Evolutionary conservation across 2,329 filamentous ascomycete genomes (phyloP).

Genomic region (Epichloe gansuensis): DNA sequence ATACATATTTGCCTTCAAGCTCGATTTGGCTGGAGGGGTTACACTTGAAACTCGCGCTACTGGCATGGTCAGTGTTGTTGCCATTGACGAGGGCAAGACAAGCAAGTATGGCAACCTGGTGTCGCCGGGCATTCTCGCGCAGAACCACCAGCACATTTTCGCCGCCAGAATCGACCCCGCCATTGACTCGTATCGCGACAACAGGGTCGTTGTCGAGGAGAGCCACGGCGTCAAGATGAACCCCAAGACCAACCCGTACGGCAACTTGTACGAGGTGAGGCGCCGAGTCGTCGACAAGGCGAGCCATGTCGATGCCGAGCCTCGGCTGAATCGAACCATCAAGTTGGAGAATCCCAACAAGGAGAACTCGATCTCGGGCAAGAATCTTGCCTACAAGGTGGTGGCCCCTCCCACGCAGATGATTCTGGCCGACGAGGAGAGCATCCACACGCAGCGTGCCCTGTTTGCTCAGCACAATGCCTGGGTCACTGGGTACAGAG

Average conservation of each 20-base stretch:
- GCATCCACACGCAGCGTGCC: slow-evolving; percentile 30
- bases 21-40: slow-evolving; percentile 51
- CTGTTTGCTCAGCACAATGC: slow-evolving; percentile 33
- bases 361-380: slow-evolving; percentile 36
- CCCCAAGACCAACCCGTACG: slow-evolving; percentile 44
- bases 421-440: slow-evolving; percentile 29
- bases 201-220: slow-evolving; percentile 34
- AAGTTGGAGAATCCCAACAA: slow-evolving; percentile 35
- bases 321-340: slow-evolving; percentile 36
- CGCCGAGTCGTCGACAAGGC: slow-evolving; percentile 34
- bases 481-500: slow-evolving; percentile 37
- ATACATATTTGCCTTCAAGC: slow-evolving; percentile 41
- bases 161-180: slow-evolving; percentile 52
- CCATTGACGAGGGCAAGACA: slow-evolving; percentile 42
- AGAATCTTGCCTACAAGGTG: slow-evolving; percentile 38
- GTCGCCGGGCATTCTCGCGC: slow-evolving; percentile 49
- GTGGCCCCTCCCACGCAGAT: slow-evolving; percentile 32
- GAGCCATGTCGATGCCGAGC: slow-evolving; percentile 39
- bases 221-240: slow-evolving; percentile 26
- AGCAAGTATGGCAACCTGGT: slow-evolving; percentile 50
- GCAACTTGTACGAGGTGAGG: slow-evolving; percentile 46
- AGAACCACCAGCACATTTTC: slow-evolving; percentile 63
- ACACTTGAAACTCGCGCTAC: slow-evolving; percentile 53
- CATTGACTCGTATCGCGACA: slow-evolving; percentile 39
- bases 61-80: slow-evolving; percentile 49